Evolutionary conservation across 768 basidiomycete genomes (phyloP).

Genomic region (Amanita phalloides): DNA sequence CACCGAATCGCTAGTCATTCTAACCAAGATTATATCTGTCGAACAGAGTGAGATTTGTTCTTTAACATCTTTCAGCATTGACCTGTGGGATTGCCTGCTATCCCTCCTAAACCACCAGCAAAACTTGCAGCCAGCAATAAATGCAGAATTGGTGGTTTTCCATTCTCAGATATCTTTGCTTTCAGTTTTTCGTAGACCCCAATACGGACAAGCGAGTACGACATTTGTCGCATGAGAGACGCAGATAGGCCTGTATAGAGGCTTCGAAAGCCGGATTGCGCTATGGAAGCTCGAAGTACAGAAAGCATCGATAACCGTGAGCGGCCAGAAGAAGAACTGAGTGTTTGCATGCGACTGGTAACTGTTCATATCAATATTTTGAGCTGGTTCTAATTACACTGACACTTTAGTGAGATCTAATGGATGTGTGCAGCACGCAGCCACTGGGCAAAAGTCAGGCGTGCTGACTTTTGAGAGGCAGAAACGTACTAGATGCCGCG

Average conservation of each 20-base stretch:
- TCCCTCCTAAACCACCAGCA: slow-evolving; percentile 73
- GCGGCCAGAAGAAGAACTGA: slow-evolving; percentile 30
- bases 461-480: not conserved
- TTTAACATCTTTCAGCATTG: slow-evolving; percentile 10
- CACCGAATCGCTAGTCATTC: slow-evolving; percentile 83
- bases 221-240: slow-evolving; percentile 82
- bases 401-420: slow-evolving; percentile 82
- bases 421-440: slow-evolving; percentile 74
- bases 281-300: slow-evolving; percentile 54
- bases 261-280: slow-evolving; percentile 58
- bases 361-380: slow-evolving; percentile 1
- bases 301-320: slow-evolving; percentile 54
- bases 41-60: slow-evolving; percentile 2
- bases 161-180: slow-evolving; percentile 34
- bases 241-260: slow-evolving; percentile 78
- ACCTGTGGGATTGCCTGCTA: slow-evolving; percentile 82
- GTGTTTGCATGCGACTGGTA: slow-evolving; percentile 73
- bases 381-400: slow-evolving; percentile 13
- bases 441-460: slow-evolving; percentile 37
- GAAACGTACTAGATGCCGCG: slow-evolving; percentile 47
- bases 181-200: slow-evolving; percentile 79
- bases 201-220: slow-evolving; percentile 78
- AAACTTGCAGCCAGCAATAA: slow-evolving; percentile 56
- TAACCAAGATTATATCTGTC: slow-evolving; percentile 60
- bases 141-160: slow-evolving; percentile 40